Evolutionary conservation across 192 early-diverging fungal genomes (phyloP).

Genomic region (Obelidium mucronatum): DNA sequence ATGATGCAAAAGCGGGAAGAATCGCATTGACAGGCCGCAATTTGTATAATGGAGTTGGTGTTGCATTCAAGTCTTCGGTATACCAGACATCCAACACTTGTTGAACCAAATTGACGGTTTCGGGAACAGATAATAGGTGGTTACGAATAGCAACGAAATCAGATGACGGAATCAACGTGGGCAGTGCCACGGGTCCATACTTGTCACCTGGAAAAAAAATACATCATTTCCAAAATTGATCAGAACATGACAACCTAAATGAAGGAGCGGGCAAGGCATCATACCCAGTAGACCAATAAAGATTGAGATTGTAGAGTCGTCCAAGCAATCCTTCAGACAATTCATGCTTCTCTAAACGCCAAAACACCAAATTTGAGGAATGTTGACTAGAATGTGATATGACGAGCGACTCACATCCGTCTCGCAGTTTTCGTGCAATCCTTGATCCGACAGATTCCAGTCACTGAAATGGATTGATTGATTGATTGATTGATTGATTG

Average conservation of each 20-base stretch:
- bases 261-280: no score
- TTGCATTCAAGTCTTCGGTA: conserved; percentile 25
- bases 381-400: neutral
- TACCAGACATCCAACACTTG: conserved; percentile 37
- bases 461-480: no score
- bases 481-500: no score
- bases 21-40: conserved; percentile 26
- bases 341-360: conserved; percentile 13
- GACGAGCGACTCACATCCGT: conserved; percentile 3
- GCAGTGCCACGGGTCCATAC: conserved; percentile 30
- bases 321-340: neutral
- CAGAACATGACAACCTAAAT: no score
- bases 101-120: neutral
- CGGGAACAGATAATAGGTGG: conserved; percentile 6
- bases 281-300: conserved; percentile 26
- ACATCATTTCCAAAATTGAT: neutral
- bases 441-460: conserved; percentile 28
- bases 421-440: conserved; percentile 29
- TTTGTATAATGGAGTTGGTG: conserved; percentile 4
- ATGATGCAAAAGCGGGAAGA: conserved; percentile 20
- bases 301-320: conserved; percentile 17
- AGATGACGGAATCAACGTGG: neutral
- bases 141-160: conserved; percentile 17
- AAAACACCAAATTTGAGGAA: neutral
- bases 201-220: conserved; percentile 30